Conservation (phyloP, 164 flowering plant species). For the Vitis rotundifolia region DNA sequence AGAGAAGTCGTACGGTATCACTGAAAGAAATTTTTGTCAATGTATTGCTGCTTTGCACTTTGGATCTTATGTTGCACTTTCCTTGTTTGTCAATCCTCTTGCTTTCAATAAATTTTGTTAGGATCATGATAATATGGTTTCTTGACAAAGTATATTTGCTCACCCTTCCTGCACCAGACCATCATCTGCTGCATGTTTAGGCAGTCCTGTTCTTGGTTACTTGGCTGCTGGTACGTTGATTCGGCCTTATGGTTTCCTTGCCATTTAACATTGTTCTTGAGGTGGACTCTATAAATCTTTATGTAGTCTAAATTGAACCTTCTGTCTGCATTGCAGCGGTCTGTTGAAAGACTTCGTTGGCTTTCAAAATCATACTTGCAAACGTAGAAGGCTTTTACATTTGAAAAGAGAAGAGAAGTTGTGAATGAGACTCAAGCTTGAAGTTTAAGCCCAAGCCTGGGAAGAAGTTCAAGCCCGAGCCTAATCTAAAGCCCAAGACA, state of each 20-base stretch:
- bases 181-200: slow-evolving; percentile 41
- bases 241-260: slow-evolving; percentile 99
- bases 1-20: neutral
- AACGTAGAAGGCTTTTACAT: too few species aligned
- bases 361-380: too few species aligned
- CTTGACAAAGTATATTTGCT: neutral
- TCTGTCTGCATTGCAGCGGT: slow-evolving; percentile 59
- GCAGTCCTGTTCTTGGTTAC: slow-evolving; percentile 99
- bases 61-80: neutral
- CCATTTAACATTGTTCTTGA: slow-evolving; percentile 98
- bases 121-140: neutral
- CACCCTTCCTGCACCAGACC: neutral
- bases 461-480: too few species aligned
- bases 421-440: too few species aligned
- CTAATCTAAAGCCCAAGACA: too few species aligned
- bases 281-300: slow-evolving; percentile 45
- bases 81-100: neutral
- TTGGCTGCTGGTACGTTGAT: slow-evolving; percentile 98
- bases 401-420: too few species aligned
- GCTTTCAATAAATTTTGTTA: neutral
- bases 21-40: neutral
- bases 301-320: slow-evolving; percentile 6
- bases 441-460: too few species aligned
- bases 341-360: slow-evolving; percentile 79
- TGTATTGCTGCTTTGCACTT: neutral